Evolutionary conservation across 768 basidiomycete species (phyloP).

Genomic region (Tricholoma matsutake): DNA sequence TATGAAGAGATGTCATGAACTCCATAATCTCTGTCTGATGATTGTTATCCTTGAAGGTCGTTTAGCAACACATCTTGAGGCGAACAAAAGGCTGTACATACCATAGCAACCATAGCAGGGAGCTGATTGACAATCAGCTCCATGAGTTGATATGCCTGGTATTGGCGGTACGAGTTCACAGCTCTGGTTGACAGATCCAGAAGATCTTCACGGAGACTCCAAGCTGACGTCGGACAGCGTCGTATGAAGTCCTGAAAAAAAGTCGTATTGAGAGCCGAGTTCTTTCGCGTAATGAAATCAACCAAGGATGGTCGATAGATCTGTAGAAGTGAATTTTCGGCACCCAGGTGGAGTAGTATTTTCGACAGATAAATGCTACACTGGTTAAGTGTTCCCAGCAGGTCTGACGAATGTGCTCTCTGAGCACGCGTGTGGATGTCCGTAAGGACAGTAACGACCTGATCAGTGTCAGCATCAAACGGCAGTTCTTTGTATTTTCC

Average conservation of each 20-base stretch:
- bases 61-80: conserved; percentile 4
- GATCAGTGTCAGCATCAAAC: conserved; percentile 40
- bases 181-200: conserved; percentile 53
- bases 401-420: conserved; percentile 57
- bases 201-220: conserved; percentile 62
- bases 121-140: conserved; percentile 59
- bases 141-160: conserved; percentile 72
- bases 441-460: conserved; percentile 45
- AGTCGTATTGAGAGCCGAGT: conserved; percentile 62
- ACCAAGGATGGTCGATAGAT: conserved; percentile 63
- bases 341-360: conserved; percentile 39
- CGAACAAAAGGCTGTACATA: conserved; percentile 25
- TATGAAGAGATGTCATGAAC: conserved; percentile 51
- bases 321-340: conserved; percentile 43
- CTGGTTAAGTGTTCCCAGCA: conserved; percentile 61
- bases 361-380: conserved; percentile 70
- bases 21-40: conserved; percentile 38
- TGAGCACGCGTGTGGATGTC: conserved; percentile 73
- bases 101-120: conserved; percentile 45
- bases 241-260: conserved; percentile 81
- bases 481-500: conserved; percentile 72
- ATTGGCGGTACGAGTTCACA: conserved; percentile 74
- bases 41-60: conserved; percentile 15
- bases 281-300: conserved; percentile 81
- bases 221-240: conserved; percentile 61